These are phyloP conservation scores for Stipa capillata DNA, from an alignment of 176 grass and related monocot species.

Conservation along the genomic window DNA sequence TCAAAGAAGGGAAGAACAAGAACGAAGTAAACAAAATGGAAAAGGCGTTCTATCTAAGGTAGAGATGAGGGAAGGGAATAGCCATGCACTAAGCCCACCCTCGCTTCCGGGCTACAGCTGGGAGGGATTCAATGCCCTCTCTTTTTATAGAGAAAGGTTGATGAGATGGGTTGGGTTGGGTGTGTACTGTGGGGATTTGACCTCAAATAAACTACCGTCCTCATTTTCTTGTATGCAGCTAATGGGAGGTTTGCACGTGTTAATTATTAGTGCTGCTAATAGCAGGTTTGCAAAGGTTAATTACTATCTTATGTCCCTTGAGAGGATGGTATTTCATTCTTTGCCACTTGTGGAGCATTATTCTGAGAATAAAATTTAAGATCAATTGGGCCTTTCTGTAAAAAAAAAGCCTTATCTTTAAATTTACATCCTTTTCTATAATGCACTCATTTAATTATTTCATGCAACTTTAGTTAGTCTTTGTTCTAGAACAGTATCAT, in stretches of 20 bases:
- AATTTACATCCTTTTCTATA: neutral
- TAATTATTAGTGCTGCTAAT: constrained; percentile 9
- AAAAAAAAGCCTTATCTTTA: neutral
- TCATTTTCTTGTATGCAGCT: neutral
- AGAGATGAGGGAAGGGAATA: constrained; percentile 9
- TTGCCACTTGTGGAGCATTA: constrained; percentile 18
- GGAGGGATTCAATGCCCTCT: neutral
- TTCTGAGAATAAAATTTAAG: constrained; percentile 4
- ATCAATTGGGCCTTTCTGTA: neutral
- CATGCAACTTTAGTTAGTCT: neutral
- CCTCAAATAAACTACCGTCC: constrained; percentile 12
- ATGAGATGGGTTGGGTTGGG: constrained; percentile 2
- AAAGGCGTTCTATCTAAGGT: constrained; percentile 4
- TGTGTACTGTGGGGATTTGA: constrained; percentile 10
- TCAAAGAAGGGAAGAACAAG: constrained; percentile 13
- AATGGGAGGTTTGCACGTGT: constrained; percentile 27
- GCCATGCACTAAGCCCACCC: constrained; percentile 42
- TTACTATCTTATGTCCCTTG: constrained; percentile 12
- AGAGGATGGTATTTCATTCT: constrained; percentile 3
- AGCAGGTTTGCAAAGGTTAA: neutral
- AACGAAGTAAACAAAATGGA: neutral
- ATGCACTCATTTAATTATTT: neutral
- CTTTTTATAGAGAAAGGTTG: constrained; percentile 34
- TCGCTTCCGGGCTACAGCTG: constrained; percentile 31
- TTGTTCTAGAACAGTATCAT: neutral